phyloP scores from a whole-genome alignment of 2,329 filamentous ascomycete species.

The Atkinsonella hypoxylon region DNA sequence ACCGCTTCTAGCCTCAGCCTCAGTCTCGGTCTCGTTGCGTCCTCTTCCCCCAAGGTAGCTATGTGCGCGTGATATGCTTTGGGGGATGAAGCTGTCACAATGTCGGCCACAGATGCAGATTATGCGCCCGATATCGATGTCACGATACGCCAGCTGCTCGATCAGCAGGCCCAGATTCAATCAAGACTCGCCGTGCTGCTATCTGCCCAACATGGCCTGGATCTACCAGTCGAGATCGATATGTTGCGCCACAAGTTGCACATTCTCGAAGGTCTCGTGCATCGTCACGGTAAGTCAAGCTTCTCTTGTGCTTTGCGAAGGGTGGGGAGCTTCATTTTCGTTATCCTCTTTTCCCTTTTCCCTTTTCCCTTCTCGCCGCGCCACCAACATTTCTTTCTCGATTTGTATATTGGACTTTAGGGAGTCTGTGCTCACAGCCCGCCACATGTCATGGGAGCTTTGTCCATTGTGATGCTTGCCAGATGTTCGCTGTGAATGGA shows the following conservation, averaged over 20 bases:
- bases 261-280: constrained; percentile 34
- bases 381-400: neutral
- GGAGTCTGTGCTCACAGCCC: no score
- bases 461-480: no score
- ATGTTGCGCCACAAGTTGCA: constrained; percentile 45
- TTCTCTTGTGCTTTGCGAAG: constrained; percentile 1
- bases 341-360: neutral
- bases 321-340: neutral
- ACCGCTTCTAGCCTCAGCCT: neutral
- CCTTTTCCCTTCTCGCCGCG: neutral
- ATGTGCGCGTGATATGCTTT: constrained; percentile 4
- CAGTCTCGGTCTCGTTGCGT: neutral
- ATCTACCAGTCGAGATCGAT: constrained; percentile 36
- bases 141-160: constrained; percentile 28
- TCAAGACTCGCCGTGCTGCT: constrained; percentile 36
- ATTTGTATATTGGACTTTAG: neutral
- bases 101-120: constrained; percentile 7
- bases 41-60: neutral
- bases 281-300: constrained; percentile 33
- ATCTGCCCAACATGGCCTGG: constrained; percentile 33
- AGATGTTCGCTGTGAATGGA: neutral
- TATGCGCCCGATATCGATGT: constrained; percentile 15
- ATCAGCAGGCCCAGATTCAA: constrained; percentile 42
- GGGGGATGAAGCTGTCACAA: constrained; percentile 6
- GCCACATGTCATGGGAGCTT: no score